Base-by-base conservation (phyloP, 1,284 basidiomycete genomes). In the Anthracocystis panici-leucophaei region DNA sequence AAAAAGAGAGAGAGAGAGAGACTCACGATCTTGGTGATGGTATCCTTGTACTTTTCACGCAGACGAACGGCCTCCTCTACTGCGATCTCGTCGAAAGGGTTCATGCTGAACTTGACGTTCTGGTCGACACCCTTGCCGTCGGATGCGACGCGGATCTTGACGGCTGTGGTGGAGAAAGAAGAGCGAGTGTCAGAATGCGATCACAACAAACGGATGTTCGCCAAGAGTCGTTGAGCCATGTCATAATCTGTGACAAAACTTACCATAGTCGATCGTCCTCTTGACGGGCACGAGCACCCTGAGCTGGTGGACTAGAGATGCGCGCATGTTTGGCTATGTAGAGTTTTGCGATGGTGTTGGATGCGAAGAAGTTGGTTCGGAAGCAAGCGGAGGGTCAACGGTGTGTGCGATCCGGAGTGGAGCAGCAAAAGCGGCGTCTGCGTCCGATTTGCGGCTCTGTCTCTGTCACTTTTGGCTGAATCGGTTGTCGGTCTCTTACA, bases 61-160 rank as follows among this genome's bases (percentile, higher is more conserved):
- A 98, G 88, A 62, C 95, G 91, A 61, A 99, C 91, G 57, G 97
- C 96, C 87, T 99, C 97, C 87, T 99, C 96, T 53, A 99, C 93
- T 58, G 97, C 96, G 59, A 86, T 85, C 65, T 86, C 85, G 66
- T 86, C 85, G 69, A 86, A 86, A 0, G 85, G 85, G 82, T 86
- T 97, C 81, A 84, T 83, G 56, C 80, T 78, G 71, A 84, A 81
- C 76, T 85, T 84, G 65, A 83, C 83, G 46, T 84, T 83, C 35
- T 80, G 80, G 71, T 84, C 83, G 31, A 85, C 82, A 41, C 82
- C 81, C 72, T 84, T 85, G 33, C 82, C 82, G 49, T 84, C 83
- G 54, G 82, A 80, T 8, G 78, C 78, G 35, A 84, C 81, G 25
- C 83, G 80, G 71, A 85, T 83, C 79, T 84, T 85, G 76, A 85